Percentiles rank a stretch among this genome's conserved stretches.
Evolutionary conservation across 148 eudicot genomes (phyloP).

Genomic region (Camellia lanceoleosa): DNA sequence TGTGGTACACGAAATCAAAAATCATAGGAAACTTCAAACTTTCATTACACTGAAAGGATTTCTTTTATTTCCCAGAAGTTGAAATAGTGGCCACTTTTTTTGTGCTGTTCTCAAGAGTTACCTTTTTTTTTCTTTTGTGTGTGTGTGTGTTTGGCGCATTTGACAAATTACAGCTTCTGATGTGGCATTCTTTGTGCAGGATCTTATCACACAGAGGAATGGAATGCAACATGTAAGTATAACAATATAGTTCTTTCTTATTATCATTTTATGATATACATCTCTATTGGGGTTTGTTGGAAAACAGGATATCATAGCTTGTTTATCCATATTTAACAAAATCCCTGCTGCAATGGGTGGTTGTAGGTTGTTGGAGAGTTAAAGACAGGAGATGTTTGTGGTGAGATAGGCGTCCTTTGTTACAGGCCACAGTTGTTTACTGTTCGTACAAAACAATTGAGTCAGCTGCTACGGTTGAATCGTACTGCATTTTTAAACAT

Average conservation of each 20-base stretch:
- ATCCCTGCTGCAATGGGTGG: not conserved
- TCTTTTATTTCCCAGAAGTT: not conserved
- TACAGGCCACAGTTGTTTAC: slow-evolving; percentile 76
- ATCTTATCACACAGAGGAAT: slow-evolving; percentile 44
- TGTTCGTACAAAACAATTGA: slow-evolving; percentile 68
- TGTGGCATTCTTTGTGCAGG: slow-evolving; percentile 40
- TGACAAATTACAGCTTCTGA: slow-evolving; percentile 23
- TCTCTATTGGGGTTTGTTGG: not conserved
- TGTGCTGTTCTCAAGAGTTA: not conserved
- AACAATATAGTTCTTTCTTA: not conserved
- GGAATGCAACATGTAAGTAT: slow-evolving; percentile 54
- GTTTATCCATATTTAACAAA: not conserved
- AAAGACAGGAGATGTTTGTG: slow-evolving; percentile 61
- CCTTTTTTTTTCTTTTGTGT: not conserved
- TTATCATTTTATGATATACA: not conserved
- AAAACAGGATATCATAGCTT: not conserved
- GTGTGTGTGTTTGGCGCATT: no score
- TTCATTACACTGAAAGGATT: not conserved
- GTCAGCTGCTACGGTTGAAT: slow-evolving; percentile 66
- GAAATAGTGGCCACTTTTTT: not conserved
- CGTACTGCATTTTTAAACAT: slow-evolving; percentile 61
- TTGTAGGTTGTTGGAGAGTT: slow-evolving; percentile 46
- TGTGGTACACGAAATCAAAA: not conserved
- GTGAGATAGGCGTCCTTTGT: slow-evolving; percentile 88
- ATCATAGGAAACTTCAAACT: not conserved